A percentile compares a stretch with the other conserved stretches of the same genome.
These are phyloP conservation scores for Talaromyces piceae DNA, from an alignment of 2,329 filamentous ascomycete genomes.

Conservation along the genomic window DNA sequence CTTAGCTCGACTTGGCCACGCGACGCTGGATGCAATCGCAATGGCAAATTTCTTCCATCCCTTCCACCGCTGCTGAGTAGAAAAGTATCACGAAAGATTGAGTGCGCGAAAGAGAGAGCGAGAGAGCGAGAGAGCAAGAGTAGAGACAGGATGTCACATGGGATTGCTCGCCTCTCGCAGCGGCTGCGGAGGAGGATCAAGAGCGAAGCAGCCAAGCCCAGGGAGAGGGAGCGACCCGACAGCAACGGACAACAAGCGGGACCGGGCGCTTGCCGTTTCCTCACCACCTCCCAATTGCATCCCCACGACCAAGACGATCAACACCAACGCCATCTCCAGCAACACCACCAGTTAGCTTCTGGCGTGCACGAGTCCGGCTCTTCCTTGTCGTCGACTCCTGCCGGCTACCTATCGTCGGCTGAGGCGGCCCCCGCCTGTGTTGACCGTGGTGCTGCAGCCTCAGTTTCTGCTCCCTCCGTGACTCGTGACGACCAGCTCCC, in stretches of 20 bases:
- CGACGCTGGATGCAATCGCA: not conserved
- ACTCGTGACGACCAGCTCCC: not conserved
- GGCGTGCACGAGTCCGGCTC: not conserved
- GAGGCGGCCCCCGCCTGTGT: slow-evolving; percentile 14
- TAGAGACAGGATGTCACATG: not conserved
- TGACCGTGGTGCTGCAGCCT: slow-evolving; percentile 4
- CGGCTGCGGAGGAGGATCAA: not conserved
- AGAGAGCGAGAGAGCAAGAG: too few relatives aligned
- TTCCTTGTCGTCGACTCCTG: slow-evolving; percentile 14
- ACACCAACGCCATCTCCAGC: not conserved
- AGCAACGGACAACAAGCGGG: not conserved
- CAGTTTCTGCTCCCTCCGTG: not conserved
- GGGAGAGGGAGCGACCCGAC: not conserved
- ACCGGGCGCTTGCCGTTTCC: not conserved
- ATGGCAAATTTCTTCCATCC: not conserved
- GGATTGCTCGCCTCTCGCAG: not conserved
- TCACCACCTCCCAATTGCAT: not conserved
- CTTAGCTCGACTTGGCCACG: not conserved
- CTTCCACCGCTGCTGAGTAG: not conserved
- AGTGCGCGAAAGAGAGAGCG: too few relatives aligned
- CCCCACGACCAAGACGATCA: not conserved
- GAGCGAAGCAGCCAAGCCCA: not conserved
- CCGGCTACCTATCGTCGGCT: slow-evolving; percentile 13
- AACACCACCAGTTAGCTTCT: not conserved
- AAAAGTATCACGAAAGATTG: too few relatives aligned